A percentile compares a stretch with the other conserved stretches of the same genome.
Evolutionary conservation across 192 early-diverging fungal genomes (phyloP).

Genomic region (Phycomyces blakesleeanus): DNA sequence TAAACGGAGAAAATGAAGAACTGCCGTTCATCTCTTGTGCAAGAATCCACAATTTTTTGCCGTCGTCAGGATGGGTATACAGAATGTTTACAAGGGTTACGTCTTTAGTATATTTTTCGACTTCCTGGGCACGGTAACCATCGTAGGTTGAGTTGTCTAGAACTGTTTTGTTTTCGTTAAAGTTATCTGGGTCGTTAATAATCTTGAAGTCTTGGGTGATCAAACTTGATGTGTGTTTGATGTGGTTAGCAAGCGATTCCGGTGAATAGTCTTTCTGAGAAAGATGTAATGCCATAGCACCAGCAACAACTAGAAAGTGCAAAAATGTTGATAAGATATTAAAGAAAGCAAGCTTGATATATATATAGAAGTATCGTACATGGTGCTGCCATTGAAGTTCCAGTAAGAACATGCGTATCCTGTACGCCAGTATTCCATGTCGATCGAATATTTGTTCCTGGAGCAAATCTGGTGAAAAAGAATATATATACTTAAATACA

Average conservation of each 20-base stretch:
- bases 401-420: constrained; percentile 58
- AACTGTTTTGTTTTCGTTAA: constrained; percentile 29
- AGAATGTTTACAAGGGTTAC: constrained; percentile 24
- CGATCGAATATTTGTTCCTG: constrained; percentile 47
- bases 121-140: constrained; percentile 15
- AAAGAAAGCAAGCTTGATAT: too few species aligned
- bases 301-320: constrained; percentile 45
- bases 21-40: constrained; percentile 10
- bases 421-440: constrained; percentile 57
- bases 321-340: too few species aligned
- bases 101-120: neutral
- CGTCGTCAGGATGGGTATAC: constrained; percentile 21
- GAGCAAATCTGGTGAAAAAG: constrained; percentile 34
- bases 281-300: constrained; percentile 47
- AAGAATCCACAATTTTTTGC: constrained; percentile 17
- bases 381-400: constrained; percentile 81
- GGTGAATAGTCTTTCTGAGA: constrained; percentile 35
- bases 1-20: neutral
- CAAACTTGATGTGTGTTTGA: constrained; percentile 25
- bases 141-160: constrained; percentile 22
- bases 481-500: neutral
- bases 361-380: too few species aligned
- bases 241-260: constrained; percentile 15
- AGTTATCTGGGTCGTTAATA: constrained; percentile 10
- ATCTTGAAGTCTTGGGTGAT: constrained; percentile 23